Conservation (phyloP, 1,139 yeast species). For the Zygoascus meyerae region DNA sequence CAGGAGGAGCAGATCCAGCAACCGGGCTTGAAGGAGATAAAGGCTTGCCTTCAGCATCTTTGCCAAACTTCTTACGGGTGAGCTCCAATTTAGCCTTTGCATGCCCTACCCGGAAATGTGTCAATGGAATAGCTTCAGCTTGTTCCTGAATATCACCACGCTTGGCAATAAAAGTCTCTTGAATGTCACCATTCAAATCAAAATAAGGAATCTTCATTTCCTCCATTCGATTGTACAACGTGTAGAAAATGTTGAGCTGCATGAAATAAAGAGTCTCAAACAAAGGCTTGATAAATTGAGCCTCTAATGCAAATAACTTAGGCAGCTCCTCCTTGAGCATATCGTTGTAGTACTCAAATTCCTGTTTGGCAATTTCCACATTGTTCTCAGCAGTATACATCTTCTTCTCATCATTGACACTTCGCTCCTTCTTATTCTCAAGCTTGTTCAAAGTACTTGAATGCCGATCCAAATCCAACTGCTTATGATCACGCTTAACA, state of each 20-base stretch:
- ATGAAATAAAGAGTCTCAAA: slow-evolving; percentile 92
- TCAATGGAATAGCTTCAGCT: slow-evolving; percentile 77
- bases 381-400: slow-evolving; percentile 86
- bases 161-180: slow-evolving; percentile 70
- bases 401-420: slow-evolving; percentile 84
- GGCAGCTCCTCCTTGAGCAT: slow-evolving; percentile 90
- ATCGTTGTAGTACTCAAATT: slow-evolving; percentile 91
- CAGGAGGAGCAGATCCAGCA: slow-evolving; percentile 19
- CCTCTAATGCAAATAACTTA: slow-evolving; percentile 75
- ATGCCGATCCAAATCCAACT: slow-evolving; percentile 87
- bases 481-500: slow-evolving; percentile 91
- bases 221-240: slow-evolving; percentile 84
- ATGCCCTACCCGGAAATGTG: slow-evolving; percentile 85
- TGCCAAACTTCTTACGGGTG: slow-evolving; percentile 70
- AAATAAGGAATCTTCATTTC: slow-evolving; percentile 96
- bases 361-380: slow-evolving; percentile 86
- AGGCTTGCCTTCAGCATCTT: slow-evolving; percentile 36
- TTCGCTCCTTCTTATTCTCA: slow-evolving; percentile 76
- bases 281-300: slow-evolving; percentile 85
- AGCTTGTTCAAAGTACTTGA: slow-evolving; percentile 61
- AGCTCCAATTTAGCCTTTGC: slow-evolving; percentile 79
- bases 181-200: slow-evolving; percentile 75
- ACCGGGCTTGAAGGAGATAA: slow-evolving; percentile 21
- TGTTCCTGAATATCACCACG: slow-evolving; percentile 89
- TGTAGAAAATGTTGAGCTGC: slow-evolving; percentile 95